Conservation (phyloP, 1,139 yeast genomes). For the Wickerhamomyces sp. region DNA sequence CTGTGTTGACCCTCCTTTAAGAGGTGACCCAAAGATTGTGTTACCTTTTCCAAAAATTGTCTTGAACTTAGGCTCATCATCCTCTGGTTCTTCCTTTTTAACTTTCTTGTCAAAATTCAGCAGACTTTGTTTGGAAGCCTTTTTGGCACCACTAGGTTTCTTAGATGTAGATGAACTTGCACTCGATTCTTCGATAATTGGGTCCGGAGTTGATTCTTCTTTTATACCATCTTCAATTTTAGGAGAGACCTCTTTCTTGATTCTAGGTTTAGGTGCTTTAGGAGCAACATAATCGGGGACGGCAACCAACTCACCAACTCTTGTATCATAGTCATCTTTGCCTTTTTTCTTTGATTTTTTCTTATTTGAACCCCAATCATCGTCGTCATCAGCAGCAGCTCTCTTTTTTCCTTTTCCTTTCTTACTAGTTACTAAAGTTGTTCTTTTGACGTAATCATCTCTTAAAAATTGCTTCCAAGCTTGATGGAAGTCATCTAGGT, state of each 20-base stretch:
- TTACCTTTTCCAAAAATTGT: slow-evolving; percentile 22
- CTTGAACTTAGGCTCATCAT: slow-evolving; percentile 17
- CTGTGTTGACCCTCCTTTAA: slow-evolving; percentile 12
- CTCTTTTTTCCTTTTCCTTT: slow-evolving; percentile 28
- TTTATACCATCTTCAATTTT: slow-evolving; percentile 8
- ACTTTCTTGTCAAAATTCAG: slow-evolving; percentile 9
- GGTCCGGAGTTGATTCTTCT: slow-evolving; percentile 10
- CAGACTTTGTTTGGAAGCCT: slow-evolving; percentile 6
- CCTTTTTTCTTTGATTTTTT: slow-evolving; percentile 22
- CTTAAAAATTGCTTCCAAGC: slow-evolving; percentile 64
- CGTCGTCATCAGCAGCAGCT: slow-evolving; percentile 25
- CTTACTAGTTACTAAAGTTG: slow-evolving; percentile 26
- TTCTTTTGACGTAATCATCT: slow-evolving; percentile 41
- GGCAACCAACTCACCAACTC: slow-evolving; percentile 21
- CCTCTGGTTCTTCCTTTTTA: slow-evolving; percentile 10
- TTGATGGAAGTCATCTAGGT: slow-evolving; percentile 66
- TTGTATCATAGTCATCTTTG: slow-evolving; percentile 14
- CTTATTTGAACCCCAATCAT: slow-evolving; percentile 21
- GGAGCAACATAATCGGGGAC: slow-evolving; percentile 22
- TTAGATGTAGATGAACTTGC: slow-evolving; percentile 3
- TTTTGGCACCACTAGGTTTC: not conserved
- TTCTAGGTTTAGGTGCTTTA: slow-evolving; percentile 18
- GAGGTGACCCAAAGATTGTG: slow-evolving; percentile 26
- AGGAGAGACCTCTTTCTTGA: slow-evolving; percentile 20
- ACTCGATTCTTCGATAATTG: not conserved